phyloP scores from a whole-genome alignment of 2,329 filamentous ascomycete species.

The Mariannaea elegans region DNA sequence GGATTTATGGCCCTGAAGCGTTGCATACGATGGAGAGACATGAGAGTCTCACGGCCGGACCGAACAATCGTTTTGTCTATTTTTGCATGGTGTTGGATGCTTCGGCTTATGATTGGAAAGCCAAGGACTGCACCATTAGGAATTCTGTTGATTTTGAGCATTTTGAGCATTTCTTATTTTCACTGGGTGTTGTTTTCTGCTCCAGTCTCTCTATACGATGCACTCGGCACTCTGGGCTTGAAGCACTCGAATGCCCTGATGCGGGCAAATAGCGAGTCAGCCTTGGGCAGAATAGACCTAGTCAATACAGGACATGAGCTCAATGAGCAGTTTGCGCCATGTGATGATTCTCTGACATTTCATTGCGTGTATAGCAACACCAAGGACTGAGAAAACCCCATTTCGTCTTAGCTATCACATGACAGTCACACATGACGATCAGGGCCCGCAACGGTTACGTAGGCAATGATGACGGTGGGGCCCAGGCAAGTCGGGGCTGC shows the following conservation, averaged over 20 bases:
- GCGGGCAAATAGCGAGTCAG: neutral
- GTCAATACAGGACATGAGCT: conserved; percentile 9
- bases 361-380: neutral
- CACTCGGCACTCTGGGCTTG: conserved; percentile 2
- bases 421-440: conserved; percentile 36
- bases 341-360: neutral
- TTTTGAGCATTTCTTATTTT: conserved; percentile 24
- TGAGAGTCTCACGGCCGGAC: conserved; percentile 23
- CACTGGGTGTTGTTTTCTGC: conserved; percentile 25
- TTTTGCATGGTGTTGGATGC: conserved; percentile 27
- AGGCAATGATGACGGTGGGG: conserved; percentile 14
- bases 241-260: neutral
- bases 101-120: conserved; percentile 24
- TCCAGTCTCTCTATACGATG: conserved; percentile 10
- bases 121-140: conserved; percentile 31
- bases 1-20: conserved; percentile 21
- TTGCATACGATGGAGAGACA: conserved; percentile 21
- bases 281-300: conserved; percentile 15
- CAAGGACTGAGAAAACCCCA: neutral
- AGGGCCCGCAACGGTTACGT: conserved; percentile 20
- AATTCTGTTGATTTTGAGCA: conserved; percentile 21
- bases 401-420: conserved; percentile 33
- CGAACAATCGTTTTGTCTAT: conserved; percentile 24
- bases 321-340: neutral
- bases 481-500: conserved; percentile 27